phyloP scores from a whole-genome alignment of 1,139 yeast species.

The Candida sp. region DNA sequence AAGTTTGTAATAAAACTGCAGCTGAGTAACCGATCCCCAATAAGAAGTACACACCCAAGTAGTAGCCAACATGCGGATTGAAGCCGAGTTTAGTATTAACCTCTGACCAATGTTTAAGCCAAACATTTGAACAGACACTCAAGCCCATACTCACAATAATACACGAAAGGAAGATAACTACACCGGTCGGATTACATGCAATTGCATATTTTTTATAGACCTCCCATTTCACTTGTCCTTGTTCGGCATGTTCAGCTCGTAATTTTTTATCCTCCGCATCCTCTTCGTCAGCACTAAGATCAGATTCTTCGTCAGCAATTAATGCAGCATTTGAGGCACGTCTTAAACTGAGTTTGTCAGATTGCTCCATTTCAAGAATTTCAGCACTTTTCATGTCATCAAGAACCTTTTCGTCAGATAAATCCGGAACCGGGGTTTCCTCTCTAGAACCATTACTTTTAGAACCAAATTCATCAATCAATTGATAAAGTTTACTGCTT shows the following conservation, averaged over 20 bases:
- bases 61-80: constrained; percentile 68
- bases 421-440: constrained; percentile 6
- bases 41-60: constrained; percentile 71
- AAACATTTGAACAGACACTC: constrained; percentile 58
- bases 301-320: constrained; percentile 29
- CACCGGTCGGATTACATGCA: constrained; percentile 81
- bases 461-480: constrained; percentile 76
- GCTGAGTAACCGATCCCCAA: constrained; percentile 67
- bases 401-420: constrained; percentile 6
- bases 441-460: constrained; percentile 23
- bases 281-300: constrained; percentile 36
- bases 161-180: constrained; percentile 49
- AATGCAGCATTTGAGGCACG: constrained; percentile 70
- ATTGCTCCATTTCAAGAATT: constrained; percentile 6
- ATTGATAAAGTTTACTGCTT: constrained; percentile 54
- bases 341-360: constrained; percentile 47
- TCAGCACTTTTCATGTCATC: constrained; percentile 9
- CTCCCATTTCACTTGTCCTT: constrained; percentile 91
- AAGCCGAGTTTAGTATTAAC: constrained; percentile 65
- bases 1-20: constrained; percentile 61
- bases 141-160: constrained; percentile 56
- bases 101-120: constrained; percentile 99
- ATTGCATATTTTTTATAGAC: constrained; percentile 81
- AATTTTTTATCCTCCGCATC: constrained; percentile 42
- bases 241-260: constrained; percentile 78